Conservation (phyloP, 2,329 filamentous ascomycete genomes). For the Paecilomyces sp. region DNA sequence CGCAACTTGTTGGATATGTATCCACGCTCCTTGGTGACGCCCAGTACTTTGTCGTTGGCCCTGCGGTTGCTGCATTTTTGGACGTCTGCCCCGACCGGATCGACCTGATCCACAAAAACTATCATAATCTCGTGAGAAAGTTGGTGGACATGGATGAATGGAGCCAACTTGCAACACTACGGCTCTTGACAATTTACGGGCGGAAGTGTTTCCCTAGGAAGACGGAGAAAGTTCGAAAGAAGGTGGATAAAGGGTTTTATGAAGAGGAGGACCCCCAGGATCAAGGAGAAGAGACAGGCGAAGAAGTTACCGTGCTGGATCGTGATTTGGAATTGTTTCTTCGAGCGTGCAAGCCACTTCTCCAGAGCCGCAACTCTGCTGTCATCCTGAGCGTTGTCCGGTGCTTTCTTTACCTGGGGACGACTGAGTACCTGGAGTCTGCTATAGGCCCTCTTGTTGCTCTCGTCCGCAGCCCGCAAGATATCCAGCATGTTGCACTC, state of each 20-base stretch:
- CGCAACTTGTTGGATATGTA: conserved; percentile 78
- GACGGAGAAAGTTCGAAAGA: conserved; percentile 51
- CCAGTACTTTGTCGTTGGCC: conserved; percentile 94
- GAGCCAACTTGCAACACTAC: conserved; percentile 79
- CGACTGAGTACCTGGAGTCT: conserved; percentile 63
- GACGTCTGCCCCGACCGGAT: conserved; percentile 83
- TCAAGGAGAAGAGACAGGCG: conserved; percentile 36
- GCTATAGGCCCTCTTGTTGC: conserved; percentile 81
- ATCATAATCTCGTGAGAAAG: conserved; percentile 76
- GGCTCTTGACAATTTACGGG: conserved; percentile 76
- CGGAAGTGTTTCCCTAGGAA: conserved; percentile 77
- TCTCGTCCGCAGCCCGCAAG: conserved; percentile 72
- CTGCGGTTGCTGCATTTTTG: conserved; percentile 81
- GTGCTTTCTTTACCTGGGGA: conserved; percentile 79
- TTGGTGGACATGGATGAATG: conserved; percentile 99
- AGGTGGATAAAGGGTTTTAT: conserved; percentile 68
- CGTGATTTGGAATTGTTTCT: conserved; percentile 77
- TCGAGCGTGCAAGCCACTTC: conserved; percentile 69
- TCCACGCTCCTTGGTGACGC: conserved; percentile 73
- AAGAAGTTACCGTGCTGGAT: conserved; percentile 60
- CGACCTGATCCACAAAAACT: conserved; percentile 86
- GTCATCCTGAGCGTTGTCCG: conserved; percentile 83
- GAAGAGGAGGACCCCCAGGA: conserved; percentile 54
- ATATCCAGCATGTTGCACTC: conserved; percentile 82
- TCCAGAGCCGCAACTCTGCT: conserved; percentile 88